Evolutionary conservation across 192 early-diverging fungal genomes (phyloP), one percentile per base, ranked within the genome.

Genomic region (Helicostylum pulchrum): DNA sequence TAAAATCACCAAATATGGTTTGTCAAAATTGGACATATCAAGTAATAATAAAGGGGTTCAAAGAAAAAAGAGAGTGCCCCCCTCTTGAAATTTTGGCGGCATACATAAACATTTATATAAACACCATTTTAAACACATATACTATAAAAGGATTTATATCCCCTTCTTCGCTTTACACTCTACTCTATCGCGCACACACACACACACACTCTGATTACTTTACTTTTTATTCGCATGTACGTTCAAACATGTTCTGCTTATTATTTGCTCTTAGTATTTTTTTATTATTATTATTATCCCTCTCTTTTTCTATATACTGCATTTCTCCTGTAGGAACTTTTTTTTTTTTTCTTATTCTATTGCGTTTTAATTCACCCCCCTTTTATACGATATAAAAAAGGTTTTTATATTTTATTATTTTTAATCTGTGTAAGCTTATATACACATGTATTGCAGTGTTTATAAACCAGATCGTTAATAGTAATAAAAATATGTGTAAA

Each of bases 1-100:
- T 58, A 58, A 58, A 58, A 58, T 58, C 34, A 58, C 56, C 56
- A 58, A 44, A 58, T 58, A 58, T 58, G 56, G 39, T 23, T 43
- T 58, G 56, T 58, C 56, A 58, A 58, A 58, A 44, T 58, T 55
- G 53, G 15, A 55, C 53, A 58, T 58, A 45, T 44, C 56, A 39
- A 20, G 36, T 36, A 58, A 58, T 44, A 34, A 58, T 39, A 58
- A 44, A 44, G 57, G 57, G 57, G 57, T 15, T 20, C 5, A n/a
- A n/a, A n/a, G n/a, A n/a, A n/a, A n/a, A n/a, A n/a, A n/a, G n/a
- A n/a, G 15, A 39, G 21, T 43, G 39, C 17, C 36, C 31, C 1
- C 21, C 7, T 45, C 57, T 59, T 59, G 42, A 59, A 23, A 42
- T 59, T 59, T 59, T 59, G 57, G 57, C 57, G 57, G 57, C 57